Evolutionary conservation across 2,329 filamentous ascomycete genomes (phyloP).

Genomic region (Fusarium sp.): DNA sequence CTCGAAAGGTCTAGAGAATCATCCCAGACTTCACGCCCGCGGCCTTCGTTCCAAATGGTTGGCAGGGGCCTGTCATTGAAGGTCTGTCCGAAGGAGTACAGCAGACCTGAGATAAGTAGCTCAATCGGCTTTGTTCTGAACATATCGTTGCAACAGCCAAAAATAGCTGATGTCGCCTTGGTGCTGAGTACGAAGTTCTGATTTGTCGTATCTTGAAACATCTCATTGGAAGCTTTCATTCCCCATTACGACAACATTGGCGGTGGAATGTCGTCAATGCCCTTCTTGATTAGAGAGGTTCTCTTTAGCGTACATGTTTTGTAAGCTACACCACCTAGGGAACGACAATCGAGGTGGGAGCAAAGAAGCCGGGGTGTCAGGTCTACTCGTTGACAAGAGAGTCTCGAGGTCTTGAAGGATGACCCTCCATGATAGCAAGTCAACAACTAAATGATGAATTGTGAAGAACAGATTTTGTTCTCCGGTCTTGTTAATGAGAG

Average conservation of each 20-base stretch:
- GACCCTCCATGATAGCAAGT: slow-evolving; percentile 35
- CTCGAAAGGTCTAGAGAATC: slow-evolving; percentile 49
- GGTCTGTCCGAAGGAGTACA: slow-evolving; percentile 48
- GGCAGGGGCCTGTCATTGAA: slow-evolving; percentile 52
- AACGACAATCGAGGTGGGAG: neutral
- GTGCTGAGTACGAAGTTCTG: slow-evolving; percentile 9
- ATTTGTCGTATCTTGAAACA: neutral
- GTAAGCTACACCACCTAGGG: neutral
- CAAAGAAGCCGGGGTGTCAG: neutral
- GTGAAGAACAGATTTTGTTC: neutral
- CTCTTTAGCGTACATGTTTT: neutral
- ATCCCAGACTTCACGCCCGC: slow-evolving; percentile 54
- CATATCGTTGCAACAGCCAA: slow-evolving; percentile 8
- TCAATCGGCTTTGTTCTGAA: slow-evolving; percentile 23
- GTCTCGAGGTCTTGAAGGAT: slow-evolving; percentile 22
- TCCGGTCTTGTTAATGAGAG: neutral
- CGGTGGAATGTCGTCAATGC: neutral
- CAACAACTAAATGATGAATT: slow-evolving; percentile 28
- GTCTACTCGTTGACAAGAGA: neutral
- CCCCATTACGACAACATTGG: slow-evolving; percentile 8
- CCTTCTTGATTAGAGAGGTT: neutral
- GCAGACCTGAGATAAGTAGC: slow-evolving; percentile 37
- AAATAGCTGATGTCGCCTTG: neutral
- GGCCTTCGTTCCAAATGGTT: slow-evolving; percentile 54
- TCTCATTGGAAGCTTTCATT: neutral